phyloP scores from a whole-genome alignment of 1,139 yeast species.

The Citeromyces hawaiiensis region DNA sequence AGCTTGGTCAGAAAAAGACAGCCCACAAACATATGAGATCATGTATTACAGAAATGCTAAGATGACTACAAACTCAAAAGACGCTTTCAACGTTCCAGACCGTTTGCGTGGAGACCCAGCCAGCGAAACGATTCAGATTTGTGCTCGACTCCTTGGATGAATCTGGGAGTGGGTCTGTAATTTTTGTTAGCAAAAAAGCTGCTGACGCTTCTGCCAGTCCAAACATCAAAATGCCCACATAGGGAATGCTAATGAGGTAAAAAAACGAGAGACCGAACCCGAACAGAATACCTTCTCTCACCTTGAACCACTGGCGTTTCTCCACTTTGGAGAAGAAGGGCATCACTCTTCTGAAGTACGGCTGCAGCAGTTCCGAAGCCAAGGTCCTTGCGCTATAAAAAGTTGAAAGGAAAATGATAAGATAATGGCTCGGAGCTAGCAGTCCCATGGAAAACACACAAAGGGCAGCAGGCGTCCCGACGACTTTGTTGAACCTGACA shows the following conservation, averaged over 20 bases:
- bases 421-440: slow-evolving; percentile 20
- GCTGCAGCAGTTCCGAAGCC: slow-evolving; percentile 31
- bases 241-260: slow-evolving; percentile 28
- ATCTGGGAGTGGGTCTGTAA: slow-evolving; percentile 37
- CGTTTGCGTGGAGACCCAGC: slow-evolving; percentile 1
- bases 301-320: slow-evolving; percentile 34
- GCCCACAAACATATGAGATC: too few species aligned
- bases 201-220: slow-evolving; percentile 42
- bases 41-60: not conserved
- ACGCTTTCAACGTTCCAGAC: not conserved
- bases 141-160: not conserved
- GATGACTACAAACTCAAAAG: not conserved
- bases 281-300: slow-evolving; percentile 43
- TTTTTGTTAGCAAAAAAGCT: slow-evolving; percentile 40
- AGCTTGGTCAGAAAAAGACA: too few species aligned
- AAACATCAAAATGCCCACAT: slow-evolving; percentile 32
- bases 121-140: not conserved
- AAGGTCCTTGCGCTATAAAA: slow-evolving; percentile 34
- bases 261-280: slow-evolving; percentile 46
- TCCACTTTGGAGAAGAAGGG: slow-evolving; percentile 24
- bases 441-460: slow-evolving; percentile 22
- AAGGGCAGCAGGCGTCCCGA: slow-evolving; percentile 33
- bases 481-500: slow-evolving; percentile 26
- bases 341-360: slow-evolving; percentile 37
- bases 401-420: slow-evolving; percentile 24